Evolutionary conservation across 139 green algal genomes (phyloP), one percentile per base, ranked within the genome.

Genomic region (Picochlorum sp.): DNA sequence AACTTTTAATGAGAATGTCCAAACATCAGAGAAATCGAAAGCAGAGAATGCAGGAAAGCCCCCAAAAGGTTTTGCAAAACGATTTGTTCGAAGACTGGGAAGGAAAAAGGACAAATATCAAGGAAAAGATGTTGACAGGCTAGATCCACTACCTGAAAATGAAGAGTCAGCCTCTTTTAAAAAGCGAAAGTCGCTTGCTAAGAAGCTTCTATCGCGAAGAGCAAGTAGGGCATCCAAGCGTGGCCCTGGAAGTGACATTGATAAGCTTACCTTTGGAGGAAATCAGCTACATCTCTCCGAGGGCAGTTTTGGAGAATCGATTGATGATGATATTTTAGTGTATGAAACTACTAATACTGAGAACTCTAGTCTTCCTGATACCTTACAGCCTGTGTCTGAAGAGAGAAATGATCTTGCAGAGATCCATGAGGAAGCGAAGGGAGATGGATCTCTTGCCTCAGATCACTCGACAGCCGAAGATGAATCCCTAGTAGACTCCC

Each of bases 61-160:
- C 39, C 39, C 20, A 31, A 78, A 73, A 37, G 39, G 36, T 31
- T 59, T 75, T 41, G 76, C 76, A n/a, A 39, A 63, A 33, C 64
- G 68, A 18, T 73, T 81, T 57, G 35, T 81, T 20, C 67, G 45
- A 33, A 64, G 68, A 12, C 56, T 82, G 13, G 59, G 72, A 33
- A 64, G 25, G 37, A 80, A 71, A 36, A 74, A 74, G 50, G 71
- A 82, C 0, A 66, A 68, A 50, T 81, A 68, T 43, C 29, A 69
- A 57, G n/a, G 39, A 22, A 69, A 59, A 33, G 47, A 61, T 33
- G 26, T 30, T 41, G 33, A 37, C 7, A 4, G 57, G 24, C 33
- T 62, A 25, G 55, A 73, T 47, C n/a, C 37, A 29, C 9, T 33
- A 41, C 45, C 50, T 35, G 64, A 72, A 24, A 33, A 72, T 4